Evolutionary conservation across 163 green algal genomes (phyloP), one percentile per base, ranked within the genome.

Genomic region (Chlorella variabilis): DNA sequence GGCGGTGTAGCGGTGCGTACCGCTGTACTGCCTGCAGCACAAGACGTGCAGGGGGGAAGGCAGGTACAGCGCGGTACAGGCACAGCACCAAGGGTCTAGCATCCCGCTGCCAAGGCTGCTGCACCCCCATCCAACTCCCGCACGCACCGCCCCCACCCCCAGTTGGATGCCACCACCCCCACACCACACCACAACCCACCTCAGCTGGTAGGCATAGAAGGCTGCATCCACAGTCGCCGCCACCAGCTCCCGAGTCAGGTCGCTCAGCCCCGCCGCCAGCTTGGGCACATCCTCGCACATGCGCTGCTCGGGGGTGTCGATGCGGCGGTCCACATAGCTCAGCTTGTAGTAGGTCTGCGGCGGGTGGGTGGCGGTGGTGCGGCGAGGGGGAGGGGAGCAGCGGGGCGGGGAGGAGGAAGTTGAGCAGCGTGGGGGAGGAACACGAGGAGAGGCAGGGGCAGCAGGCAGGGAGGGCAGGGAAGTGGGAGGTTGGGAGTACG

Each of bases 231-330:
- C 81, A 4, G 84, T 48, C 15, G 86, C 86, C 20, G 79, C 78
- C 20, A 92, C 85, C 33, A 89, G 36, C 77, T 96, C 93, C 1
- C 86, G 59, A 6, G 80, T 76, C 27, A 96, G 84, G 65, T 92
- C 88, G 6, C 81, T 84, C 65, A 95, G 77, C 34, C 90, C 90
- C 8, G 75, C 65, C 27, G 80, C 83, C 71, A 96, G 86, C 74
- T 91, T 88, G 71, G 92, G 92, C n/a, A 95, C 83, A 79, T 96
- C 93, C 73, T 96, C 92, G 77, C 90, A 94, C 29, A 96, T 85
- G 66, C 90, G 88, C 86, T 95, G 89, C 85, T 96, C 93, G 4
- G 90, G 87, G 42, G 87, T 86, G 65, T 82, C 75, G 21, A 96
- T 77, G 34, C 87, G 79, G 27, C 88, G 80, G 86, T 96, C 90